phyloP scores from a whole-genome alignment of 805 yeast genomes.

The Kuraishia floccosa region DNA sequence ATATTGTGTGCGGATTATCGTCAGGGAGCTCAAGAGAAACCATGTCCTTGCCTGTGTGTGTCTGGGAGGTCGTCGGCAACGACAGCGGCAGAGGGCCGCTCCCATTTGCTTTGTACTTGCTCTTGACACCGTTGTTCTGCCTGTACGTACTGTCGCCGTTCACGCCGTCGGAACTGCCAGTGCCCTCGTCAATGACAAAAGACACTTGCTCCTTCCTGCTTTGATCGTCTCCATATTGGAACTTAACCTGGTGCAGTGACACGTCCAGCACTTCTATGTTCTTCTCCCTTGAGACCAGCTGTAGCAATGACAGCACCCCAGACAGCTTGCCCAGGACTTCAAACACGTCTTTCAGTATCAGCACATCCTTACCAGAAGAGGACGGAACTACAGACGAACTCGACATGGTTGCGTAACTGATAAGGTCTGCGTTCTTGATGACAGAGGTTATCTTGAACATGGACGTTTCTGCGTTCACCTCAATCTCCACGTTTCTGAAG shows the following conservation, averaged over 20 bases:
- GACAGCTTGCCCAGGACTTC: constrained; percentile 15
- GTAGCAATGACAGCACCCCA: constrained; percentile 14
- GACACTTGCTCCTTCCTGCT: constrained; percentile 15
- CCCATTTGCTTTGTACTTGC: too few relatives aligned
- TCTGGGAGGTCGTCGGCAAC: constrained; percentile 2
- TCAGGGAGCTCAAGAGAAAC: constrained; percentile 4
- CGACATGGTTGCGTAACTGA: constrained; percentile 1
- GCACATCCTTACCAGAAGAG: background rate
- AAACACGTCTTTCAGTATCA: constrained; percentile 8
- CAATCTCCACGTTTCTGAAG: constrained; percentile 3
- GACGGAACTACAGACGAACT: background rate
- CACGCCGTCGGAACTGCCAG: background rate
- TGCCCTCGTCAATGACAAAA: constrained; percentile 7
- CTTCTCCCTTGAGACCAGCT: constrained; percentile 15
- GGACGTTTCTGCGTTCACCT: constrained; percentile 6
- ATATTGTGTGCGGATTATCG: constrained; percentile 20
- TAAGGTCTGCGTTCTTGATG: constrained; percentile 6
- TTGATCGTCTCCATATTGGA: constrained; percentile 16
- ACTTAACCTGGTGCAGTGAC: constrained; percentile 14
- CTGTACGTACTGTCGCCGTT: too few relatives aligned
- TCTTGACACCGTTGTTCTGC: too few relatives aligned
- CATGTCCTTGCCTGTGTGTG: constrained; percentile 5
- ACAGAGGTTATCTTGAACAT: constrained; percentile 17
- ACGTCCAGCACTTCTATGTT: constrained; percentile 14
- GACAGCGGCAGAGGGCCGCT: too few relatives aligned